phyloP scores from a whole-genome alignment of 179 eudicot genomes.

The Nepenthes alata region DNA sequence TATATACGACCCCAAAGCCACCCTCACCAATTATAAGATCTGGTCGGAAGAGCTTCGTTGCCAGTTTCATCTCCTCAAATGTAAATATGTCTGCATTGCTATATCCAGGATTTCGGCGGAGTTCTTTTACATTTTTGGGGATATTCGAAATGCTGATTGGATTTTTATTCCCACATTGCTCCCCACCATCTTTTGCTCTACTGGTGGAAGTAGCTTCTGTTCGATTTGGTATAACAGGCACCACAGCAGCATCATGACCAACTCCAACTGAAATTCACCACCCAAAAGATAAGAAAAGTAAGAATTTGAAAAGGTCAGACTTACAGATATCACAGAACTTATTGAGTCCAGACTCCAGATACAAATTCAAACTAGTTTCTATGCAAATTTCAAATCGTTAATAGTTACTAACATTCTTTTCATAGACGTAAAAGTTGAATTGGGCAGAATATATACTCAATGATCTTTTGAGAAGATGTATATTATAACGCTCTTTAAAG shows the following conservation, averaged over 20 bases:
- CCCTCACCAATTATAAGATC: constrained; percentile 93
- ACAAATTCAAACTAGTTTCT: too few relatives aligned
- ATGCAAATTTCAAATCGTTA: too few relatives aligned
- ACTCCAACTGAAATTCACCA: constrained; percentile 14
- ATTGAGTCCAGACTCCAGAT: too few relatives aligned
- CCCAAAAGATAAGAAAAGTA: not conserved
- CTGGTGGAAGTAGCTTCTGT: constrained; percentile 11
- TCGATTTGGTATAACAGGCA: constrained; percentile 20
- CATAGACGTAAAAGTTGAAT: too few relatives aligned
- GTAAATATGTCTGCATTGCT: constrained; percentile 69
- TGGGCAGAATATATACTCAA: too few relatives aligned
- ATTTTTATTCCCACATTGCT: constrained; percentile 19
- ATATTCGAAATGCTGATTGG: constrained; percentile 26
- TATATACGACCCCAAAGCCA: constrained; percentile 93
- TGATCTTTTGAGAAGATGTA: not conserved
- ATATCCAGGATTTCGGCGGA: constrained; percentile 60
- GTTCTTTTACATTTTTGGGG: constrained; percentile 65
- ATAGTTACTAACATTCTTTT: too few relatives aligned
- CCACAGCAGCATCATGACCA: constrained; percentile 14
- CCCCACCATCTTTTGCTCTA: constrained; percentile 14
- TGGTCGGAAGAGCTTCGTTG: constrained; percentile 80
- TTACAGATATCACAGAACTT: not conserved
- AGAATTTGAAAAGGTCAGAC: not conserved
- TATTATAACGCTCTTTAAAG: not conserved
- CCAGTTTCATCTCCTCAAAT: constrained; percentile 84